phyloP scores from a whole-genome alignment of 2,329 filamentous ascomycete species.

The Fusarium pseudocircinatum region DNA sequence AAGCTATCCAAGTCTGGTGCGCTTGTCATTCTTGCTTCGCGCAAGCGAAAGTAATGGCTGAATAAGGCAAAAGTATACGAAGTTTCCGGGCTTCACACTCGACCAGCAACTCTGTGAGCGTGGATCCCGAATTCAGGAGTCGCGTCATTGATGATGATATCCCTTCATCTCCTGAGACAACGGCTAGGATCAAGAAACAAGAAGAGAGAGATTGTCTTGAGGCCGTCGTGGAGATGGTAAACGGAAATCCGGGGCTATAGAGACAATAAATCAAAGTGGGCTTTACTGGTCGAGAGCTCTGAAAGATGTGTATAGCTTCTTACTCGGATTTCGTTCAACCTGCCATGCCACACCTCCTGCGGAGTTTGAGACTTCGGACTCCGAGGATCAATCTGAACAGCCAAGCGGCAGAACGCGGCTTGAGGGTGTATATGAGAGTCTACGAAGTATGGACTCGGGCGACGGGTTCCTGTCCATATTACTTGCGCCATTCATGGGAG shows the following conservation, averaged over 20 bases:
- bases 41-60: not conserved
- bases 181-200: not conserved
- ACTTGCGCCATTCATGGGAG: not conserved
- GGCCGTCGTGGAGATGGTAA: not conserved
- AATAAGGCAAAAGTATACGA: not conserved
- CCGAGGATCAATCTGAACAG: not conserved
- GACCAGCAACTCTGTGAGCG: not conserved
- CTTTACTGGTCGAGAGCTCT: not conserved
- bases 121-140: not conserved
- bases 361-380: not conserved
- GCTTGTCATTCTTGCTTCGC: not conserved
- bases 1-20: not conserved
- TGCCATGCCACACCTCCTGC: accelerated
- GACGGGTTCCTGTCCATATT: not conserved
- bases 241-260: not conserved
- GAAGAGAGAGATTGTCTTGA: not conserved
- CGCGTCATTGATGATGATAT: not conserved
- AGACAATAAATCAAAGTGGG: not conserved
- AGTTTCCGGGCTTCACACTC: not conserved
- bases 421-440: not conserved
- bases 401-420: not conserved
- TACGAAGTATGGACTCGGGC: not conserved
- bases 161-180: not conserved
- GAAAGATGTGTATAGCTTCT: not conserved
- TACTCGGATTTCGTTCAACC: not conserved